phyloP scores from a whole-genome alignment of 208 protist species.

The Trichomonas gallinae region DNA sequence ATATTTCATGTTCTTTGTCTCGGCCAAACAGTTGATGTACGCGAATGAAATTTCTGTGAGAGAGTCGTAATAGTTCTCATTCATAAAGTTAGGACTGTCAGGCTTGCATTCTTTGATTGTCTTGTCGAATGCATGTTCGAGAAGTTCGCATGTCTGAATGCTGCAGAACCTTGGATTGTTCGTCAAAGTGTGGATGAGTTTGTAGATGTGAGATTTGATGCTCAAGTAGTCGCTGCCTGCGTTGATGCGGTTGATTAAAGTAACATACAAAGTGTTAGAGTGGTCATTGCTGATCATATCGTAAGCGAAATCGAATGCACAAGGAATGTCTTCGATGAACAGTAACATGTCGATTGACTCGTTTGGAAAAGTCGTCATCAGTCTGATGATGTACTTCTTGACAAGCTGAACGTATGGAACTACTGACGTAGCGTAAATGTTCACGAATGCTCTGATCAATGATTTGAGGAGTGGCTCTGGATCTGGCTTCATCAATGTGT shows the following conservation, averaged over 20 bases:
- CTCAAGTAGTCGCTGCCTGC: not conserved
- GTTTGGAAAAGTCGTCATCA: not conserved
- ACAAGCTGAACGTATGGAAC: not conserved
- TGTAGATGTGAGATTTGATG: not conserved
- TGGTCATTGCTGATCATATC: not conserved
- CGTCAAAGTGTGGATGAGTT: not conserved
- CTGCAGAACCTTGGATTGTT: not conserved
- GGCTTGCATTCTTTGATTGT: not conserved
- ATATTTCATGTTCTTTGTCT: not conserved
- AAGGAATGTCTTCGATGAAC: not conserved
- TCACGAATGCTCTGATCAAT: not conserved
- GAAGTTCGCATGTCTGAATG: not conserved
- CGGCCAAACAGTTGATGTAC: not conserved
- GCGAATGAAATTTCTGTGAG: not conserved
- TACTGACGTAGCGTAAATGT: not conserved
- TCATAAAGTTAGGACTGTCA: not conserved
- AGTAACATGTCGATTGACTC: not conserved
- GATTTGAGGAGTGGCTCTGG: not conserved
- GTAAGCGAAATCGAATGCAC: not conserved
- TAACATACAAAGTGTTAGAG: not conserved
- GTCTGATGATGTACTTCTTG: not conserved
- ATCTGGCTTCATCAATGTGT: not conserved
- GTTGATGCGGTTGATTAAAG: not conserved
- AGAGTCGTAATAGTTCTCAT: not conserved
- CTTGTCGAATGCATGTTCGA: not conserved